Conservation (phyloP, 805 yeast genomes). For the Priceomyces haplophilus region DNA sequence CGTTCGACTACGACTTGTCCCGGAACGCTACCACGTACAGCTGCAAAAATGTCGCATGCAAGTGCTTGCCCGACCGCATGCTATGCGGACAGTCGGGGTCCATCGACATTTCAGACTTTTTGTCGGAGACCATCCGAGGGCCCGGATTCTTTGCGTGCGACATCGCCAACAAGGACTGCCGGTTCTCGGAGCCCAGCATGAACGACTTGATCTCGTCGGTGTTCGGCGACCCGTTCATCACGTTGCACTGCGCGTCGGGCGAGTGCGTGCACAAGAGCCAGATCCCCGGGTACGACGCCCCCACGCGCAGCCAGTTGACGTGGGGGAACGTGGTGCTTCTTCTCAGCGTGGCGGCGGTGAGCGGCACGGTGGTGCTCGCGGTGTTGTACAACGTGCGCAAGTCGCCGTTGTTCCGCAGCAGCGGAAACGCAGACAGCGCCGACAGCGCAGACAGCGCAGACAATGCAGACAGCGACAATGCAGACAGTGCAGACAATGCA, state of each 20-base stretch:
- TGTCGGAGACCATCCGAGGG: constrained; percentile 84
- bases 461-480: constrained; percentile 25
- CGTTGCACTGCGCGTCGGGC: constrained; percentile 75
- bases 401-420: constrained; percentile 56
- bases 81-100: constrained; percentile 93
- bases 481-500: constrained; percentile 50
- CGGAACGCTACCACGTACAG: constrained; percentile 70
- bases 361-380: constrained; percentile 40
- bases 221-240: constrained; percentile 92
- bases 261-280: constrained; percentile 93
- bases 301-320: constrained; percentile 48
- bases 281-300: constrained; percentile 83
- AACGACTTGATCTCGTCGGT: constrained; percentile 84
- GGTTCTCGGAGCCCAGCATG: constrained; percentile 93
- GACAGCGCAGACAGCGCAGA: too few species aligned
- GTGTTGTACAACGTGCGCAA: constrained; percentile 49
- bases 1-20: constrained; percentile 58
- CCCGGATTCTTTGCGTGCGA: constrained; percentile 93
- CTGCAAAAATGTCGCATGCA: constrained; percentile 77
- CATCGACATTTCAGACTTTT: constrained; percentile 89
- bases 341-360: constrained; percentile 40
- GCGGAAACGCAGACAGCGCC: too few species aligned
- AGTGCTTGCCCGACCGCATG: constrained; percentile 89
- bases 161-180: constrained; percentile 56
- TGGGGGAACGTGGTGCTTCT: constrained; percentile 47